Percentiles rank a stretch among this genome's conserved stretches.
Conservation (phyloP, 1,139 yeast species). For the Geotrichum cucujoidarum region DNA sequence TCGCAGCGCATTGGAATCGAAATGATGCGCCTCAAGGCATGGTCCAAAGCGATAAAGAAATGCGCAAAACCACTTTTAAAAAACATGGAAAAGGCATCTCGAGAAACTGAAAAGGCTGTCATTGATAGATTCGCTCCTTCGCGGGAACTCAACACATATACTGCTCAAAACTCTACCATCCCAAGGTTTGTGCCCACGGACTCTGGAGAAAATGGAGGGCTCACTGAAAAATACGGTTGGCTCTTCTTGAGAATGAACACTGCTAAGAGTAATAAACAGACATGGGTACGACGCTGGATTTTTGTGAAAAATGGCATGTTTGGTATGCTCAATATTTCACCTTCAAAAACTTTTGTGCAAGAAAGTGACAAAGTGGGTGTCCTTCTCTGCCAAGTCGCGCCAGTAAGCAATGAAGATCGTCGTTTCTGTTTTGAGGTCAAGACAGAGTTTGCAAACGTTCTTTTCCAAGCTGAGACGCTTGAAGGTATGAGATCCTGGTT, state of each 20-base stretch:
- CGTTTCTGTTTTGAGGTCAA: slow-evolving; percentile 80
- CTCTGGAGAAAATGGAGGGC: not conserved
- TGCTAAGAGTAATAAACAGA: slow-evolving; percentile 39
- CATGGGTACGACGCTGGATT: slow-evolving; percentile 89
- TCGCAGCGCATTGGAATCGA: slow-evolving; percentile 35
- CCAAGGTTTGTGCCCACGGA: slow-evolving; percentile 29
- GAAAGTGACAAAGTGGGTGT: slow-evolving; percentile 89
- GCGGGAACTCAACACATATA: slow-evolving; percentile 53
- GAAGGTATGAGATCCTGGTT: slow-evolving; percentile 75
- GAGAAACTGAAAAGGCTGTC: slow-evolving; percentile 62
- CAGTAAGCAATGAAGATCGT: slow-evolving; percentile 69
- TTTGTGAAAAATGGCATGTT: slow-evolving; percentile 79
- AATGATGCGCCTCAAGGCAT: slow-evolving; percentile 35
- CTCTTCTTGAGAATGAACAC: slow-evolving; percentile 56
- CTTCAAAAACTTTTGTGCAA: slow-evolving; percentile 72
- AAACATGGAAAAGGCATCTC: slow-evolving; percentile 57
- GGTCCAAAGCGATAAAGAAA: slow-evolving; percentile 30
- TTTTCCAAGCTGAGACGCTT: slow-evolving; percentile 73
- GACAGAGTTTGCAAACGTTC: slow-evolving; percentile 56
- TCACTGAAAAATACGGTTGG: slow-evolving; percentile 83
- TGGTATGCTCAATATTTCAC: slow-evolving; percentile 71
- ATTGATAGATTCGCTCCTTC: slow-evolving; percentile 56
- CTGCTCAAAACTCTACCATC: slow-evolving; percentile 33
- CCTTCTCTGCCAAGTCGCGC: slow-evolving; percentile 58
- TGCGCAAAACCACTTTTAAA: slow-evolving; percentile 36